These are phyloP conservation scores for Exophiala viscosa DNA, from an alignment of 2,329 filamentous ascomycete species.

Conservation along the genomic window DNA sequence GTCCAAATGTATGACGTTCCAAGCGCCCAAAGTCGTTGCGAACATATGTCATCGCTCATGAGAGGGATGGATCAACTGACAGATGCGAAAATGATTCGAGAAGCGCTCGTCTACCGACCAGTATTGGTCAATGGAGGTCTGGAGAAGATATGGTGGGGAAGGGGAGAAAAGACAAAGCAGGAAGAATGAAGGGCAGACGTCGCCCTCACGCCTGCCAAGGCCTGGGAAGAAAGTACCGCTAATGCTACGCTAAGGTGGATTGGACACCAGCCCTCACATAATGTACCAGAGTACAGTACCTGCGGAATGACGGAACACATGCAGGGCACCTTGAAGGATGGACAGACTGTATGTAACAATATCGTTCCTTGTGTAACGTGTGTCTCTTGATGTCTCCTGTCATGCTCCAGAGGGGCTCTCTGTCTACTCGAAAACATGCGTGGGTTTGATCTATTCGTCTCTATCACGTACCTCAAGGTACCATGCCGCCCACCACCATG, in stretches of 20 bases:
- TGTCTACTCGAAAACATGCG: background rate
- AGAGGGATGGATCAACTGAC: conserved; percentile 20
- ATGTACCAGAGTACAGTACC: too few relatives aligned
- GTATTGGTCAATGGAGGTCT: conserved; percentile 6
- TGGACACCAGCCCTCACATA: too few relatives aligned
- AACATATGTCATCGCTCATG: conserved; percentile 3
- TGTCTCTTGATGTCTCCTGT: too few relatives aligned
- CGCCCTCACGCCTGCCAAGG: background rate
- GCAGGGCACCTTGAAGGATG: too few relatives aligned
- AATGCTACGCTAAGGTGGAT: too few relatives aligned
- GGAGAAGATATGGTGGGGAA: background rate
- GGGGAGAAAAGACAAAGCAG: conserved; percentile 10
- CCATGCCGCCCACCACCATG: background rate
- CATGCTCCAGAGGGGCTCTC: too few relatives aligned
- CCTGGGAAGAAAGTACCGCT: too few relatives aligned
- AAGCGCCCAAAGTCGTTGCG: background rate
- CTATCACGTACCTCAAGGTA: background rate
- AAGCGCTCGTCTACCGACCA: conserved; percentile 5
- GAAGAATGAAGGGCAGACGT: background rate
- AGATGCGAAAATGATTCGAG: conserved; percentile 9
- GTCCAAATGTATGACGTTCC: background rate
- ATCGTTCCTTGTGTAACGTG: background rate
- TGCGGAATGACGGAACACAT: too few relatives aligned
- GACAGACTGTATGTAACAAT: too few relatives aligned
- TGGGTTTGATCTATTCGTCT: background rate